Conservation (phyloP, 139 green algal genomes). For the Chlorella vulgaris region DNA sequence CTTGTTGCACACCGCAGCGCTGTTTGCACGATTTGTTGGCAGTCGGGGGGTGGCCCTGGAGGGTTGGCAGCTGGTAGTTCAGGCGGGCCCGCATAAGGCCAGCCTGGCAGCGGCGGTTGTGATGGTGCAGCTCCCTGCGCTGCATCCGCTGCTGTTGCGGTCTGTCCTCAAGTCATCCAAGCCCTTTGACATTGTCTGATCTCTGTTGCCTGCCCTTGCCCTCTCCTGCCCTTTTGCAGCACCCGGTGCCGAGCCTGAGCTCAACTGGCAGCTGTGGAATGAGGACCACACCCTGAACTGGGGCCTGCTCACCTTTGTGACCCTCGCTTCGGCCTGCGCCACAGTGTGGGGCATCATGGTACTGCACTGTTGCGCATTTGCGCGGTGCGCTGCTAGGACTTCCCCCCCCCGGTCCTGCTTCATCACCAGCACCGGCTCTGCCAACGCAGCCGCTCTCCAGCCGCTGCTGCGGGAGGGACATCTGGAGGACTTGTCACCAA, state of each 20-base stretch:
- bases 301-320: constrained; percentile 27
- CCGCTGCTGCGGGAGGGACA: constrained; percentile 31
- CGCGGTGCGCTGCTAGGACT: no score
- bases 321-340: constrained; percentile 20
- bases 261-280: constrained; percentile 24
- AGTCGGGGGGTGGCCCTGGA: no score
- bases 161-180: background rate
- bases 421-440: background rate
- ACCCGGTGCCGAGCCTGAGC: background rate
- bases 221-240: background rate
- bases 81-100: no score
- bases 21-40: no score
- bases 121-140: no score
- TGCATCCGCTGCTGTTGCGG: no score
- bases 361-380: constrained; percentile 10
- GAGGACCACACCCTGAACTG: constrained; percentile 25
- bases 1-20: no score
- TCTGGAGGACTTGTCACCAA: background rate
- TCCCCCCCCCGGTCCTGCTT: background rate
- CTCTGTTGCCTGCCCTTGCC: background rate
- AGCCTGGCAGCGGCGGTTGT: no score
- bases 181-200: background rate
- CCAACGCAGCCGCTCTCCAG: background rate
- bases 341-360: constrained; percentile 28
- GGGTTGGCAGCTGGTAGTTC: no score